Conservation (phyloP, 2,329 filamentous ascomycete genomes). For the Diplodia seriata region DNA sequence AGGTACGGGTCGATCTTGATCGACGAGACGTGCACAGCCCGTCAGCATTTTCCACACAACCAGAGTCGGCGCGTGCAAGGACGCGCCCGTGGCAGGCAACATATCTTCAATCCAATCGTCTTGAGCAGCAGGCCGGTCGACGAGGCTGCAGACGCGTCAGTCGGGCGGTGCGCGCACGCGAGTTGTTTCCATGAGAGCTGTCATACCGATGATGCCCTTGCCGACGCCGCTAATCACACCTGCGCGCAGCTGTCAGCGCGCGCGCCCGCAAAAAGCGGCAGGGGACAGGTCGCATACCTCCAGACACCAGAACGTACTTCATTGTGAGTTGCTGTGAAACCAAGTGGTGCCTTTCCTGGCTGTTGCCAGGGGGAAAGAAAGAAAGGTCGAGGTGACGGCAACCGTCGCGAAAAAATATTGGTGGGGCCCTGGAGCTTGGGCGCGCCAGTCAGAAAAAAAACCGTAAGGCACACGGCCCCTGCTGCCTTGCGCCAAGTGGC, state of each 20-base stretch:
- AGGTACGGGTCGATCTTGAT: conserved; percentile 78
- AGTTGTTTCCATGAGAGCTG: conserved; percentile 31
- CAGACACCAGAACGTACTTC: conserved; percentile 83
- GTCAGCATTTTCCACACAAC: conserved; percentile 25
- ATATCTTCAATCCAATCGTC: conserved; percentile 79
- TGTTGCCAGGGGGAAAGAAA: conserved; percentile 53
- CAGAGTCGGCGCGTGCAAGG: conserved; percentile 9
- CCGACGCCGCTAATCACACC: conserved; percentile 66
- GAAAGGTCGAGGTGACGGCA: conserved; percentile 40
- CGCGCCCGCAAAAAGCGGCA: conserved; percentile 30
- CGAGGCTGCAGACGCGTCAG: conserved; percentile 61
- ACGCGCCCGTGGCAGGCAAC: conserved; percentile 44
- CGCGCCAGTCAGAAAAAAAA: conserved; percentile 19
- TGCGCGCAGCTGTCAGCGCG: conserved; percentile 36
- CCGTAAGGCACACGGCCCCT: conserved; percentile 4
- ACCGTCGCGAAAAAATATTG: conserved; percentile 42
- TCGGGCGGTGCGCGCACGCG: conserved; percentile 35
- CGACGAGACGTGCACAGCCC: conserved; percentile 61
- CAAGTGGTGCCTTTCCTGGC: conserved; percentile 49
- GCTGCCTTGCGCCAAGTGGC: background rate
- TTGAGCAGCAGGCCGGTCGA: conserved; percentile 79
- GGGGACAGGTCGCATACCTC: conserved; percentile 62
- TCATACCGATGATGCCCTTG: conserved; percentile 71
- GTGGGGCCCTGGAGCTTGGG: conserved; percentile 25
- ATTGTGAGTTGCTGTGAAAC: conserved; percentile 58